These are phyloP conservation scores for Rhodotorula sp. DNA, from an alignment of 1,284 basidiomycete genomes.

Conservation along the genomic window DNA sequence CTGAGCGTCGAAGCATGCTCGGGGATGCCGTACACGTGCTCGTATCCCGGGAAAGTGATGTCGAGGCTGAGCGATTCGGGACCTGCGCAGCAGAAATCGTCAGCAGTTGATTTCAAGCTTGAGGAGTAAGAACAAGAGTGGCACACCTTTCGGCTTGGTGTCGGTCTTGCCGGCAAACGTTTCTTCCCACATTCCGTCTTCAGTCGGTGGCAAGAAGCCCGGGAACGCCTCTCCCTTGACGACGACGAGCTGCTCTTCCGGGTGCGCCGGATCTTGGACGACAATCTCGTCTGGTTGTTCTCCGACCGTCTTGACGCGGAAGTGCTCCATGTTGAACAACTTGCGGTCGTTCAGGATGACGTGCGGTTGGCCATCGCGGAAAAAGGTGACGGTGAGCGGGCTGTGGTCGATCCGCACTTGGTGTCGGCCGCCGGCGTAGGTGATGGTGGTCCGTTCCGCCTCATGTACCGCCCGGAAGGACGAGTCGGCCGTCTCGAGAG, in stretches of 20 bases:
- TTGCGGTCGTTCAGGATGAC: conserved; percentile 85
- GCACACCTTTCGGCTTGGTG: conserved; percentile 85
- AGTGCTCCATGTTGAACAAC: conserved; percentile 97
- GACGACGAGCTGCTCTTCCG: conserved; percentile 49
- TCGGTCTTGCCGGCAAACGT: conserved; percentile 81
- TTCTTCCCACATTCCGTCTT: conserved; percentile 88
- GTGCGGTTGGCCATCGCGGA: conserved; percentile 69
- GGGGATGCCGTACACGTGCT: conserved; percentile 89
- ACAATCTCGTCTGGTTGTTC: conserved; percentile 47
- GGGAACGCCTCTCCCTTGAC: conserved; percentile 56
- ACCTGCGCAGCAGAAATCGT: conserved; percentile 55
- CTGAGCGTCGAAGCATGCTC: conserved; percentile 91
- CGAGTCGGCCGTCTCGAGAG: conserved; percentile 47
- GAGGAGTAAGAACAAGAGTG: not conserved
- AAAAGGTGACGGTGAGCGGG: conserved; percentile 70
- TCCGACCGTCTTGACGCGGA: conserved; percentile 62
- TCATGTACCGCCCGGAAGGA: conserved; percentile 62
- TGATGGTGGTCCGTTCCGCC: conserved; percentile 55
- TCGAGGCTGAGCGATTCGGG: conserved; percentile 92
- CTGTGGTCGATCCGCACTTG: conserved; percentile 64
- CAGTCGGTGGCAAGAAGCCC: conserved; percentile 55
- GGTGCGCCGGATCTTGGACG: conserved; percentile 43
- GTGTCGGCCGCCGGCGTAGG: conserved; percentile 51
- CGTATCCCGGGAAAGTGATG: conserved; percentile 86
- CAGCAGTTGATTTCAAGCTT: not conserved